A percentile compares a stretch with the other conserved stretches of the same genome.
These are phyloP conservation scores for Cladosporium phlei DNA, from an alignment of 2,329 filamentous ascomycete genomes.

Conservation along the genomic window DNA sequence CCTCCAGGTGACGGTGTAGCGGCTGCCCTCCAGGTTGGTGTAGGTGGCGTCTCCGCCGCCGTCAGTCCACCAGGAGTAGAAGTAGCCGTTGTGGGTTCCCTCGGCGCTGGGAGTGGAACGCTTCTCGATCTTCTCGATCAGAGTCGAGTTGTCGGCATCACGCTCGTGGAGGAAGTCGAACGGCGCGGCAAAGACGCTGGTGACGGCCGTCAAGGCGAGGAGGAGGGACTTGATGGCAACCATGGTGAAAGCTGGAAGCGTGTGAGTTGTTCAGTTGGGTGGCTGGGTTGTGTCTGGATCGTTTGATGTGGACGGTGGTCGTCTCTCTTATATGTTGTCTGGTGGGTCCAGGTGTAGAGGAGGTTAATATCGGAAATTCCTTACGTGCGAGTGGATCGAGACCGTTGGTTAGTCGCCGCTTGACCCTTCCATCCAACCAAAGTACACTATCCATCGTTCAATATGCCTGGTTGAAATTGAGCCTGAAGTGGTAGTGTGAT, in stretches of 20 bases:
- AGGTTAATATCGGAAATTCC: background rate
- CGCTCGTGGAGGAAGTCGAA: slow-evolving; percentile 20
- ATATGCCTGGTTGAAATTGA: background rate
- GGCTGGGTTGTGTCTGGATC: background rate
- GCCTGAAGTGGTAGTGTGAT: background rate
- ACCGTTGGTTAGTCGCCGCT: too few species aligned
- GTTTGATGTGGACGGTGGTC: background rate
- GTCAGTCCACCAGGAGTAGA: slow-evolving; percentile 59
- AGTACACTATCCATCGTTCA: too few species aligned
- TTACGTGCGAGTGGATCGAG: background rate
- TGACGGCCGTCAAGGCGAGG: slow-evolving; percentile 33
- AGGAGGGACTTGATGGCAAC: slow-evolving; percentile 27
- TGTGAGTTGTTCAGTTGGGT: background rate
- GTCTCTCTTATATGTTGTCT: slow-evolving; percentile 1
- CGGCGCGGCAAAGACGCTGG: slow-evolving; percentile 35
- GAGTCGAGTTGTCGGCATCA: slow-evolving; percentile 29
- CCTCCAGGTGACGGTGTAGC: slow-evolving; percentile 45
- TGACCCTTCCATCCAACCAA: too few species aligned
- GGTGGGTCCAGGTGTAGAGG: background rate
- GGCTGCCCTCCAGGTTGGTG: slow-evolving; percentile 50
- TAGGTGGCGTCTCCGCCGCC: slow-evolving; percentile 49
- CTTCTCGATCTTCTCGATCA: slow-evolving; percentile 35
- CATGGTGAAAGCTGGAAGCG: background rate
- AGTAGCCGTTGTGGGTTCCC: slow-evolving; percentile 55
- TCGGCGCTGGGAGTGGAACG: slow-evolving; percentile 39